Evolutionary conservation across 352 stramenopile genomes (phyloP).

Genomic region (Phytophthora sp.): DNA sequence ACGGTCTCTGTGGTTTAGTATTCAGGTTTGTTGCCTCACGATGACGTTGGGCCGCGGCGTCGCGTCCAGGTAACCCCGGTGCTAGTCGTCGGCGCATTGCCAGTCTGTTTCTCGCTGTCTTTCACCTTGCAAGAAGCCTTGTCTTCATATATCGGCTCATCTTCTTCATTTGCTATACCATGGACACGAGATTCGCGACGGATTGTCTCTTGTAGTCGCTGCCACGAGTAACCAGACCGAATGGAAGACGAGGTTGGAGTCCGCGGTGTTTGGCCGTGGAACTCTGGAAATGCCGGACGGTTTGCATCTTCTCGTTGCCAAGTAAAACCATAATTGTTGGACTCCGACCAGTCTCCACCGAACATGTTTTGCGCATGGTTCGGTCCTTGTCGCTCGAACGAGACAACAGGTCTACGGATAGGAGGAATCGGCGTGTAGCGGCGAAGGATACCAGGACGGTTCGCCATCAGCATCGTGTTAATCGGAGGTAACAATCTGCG

Average conservation of each 20-base stretch:
- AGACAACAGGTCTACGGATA: constrained; percentile 30
- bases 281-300: background rate
- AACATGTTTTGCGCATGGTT: constrained; percentile 7
- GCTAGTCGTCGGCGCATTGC: constrained; percentile 2
- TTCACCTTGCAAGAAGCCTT: constrained; percentile 28
- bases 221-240: constrained; percentile 75
- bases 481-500: constrained; percentile 41
- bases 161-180: constrained; percentile 56
- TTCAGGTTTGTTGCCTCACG: constrained; percentile 29
- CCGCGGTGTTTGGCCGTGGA: constrained; percentile 2
- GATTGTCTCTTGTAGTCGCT: constrained; percentile 77
- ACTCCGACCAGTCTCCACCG: constrained; percentile 15
- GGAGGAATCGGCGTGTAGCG: constrained; percentile 35
- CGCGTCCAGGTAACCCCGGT: constrained; percentile 29
- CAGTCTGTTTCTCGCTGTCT: constrained; percentile 15
- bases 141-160: constrained; percentile 39
- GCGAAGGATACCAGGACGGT: constrained; percentile 29
- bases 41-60: constrained; percentile 30
- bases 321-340: background rate
- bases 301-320: constrained; percentile 3
- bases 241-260: constrained; percentile 17
- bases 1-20: constrained; percentile 14
- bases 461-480: constrained; percentile 36
- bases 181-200: constrained; percentile 67
- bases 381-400: constrained; percentile 8